These are phyloP conservation scores for Malassezia dermatis DNA, from an alignment of 1,284 basidiomycete genomes.

Conservation along the genomic window DNA sequence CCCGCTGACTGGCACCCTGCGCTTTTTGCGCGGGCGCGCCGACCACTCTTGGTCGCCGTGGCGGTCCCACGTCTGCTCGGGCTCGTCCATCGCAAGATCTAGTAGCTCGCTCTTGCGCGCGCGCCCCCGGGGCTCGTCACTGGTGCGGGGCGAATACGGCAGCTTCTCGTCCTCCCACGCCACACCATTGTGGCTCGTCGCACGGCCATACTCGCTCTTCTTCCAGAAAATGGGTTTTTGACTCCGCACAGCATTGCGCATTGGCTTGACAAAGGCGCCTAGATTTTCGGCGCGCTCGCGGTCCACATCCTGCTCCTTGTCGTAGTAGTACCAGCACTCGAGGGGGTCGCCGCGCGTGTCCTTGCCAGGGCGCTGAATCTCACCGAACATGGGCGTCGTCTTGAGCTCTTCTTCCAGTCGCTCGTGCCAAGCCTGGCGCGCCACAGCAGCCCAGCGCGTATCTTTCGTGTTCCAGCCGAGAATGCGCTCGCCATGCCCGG, in stretches of 20 bases:
- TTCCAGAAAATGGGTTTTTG: conserved; percentile 47
- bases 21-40: conserved; percentile 2
- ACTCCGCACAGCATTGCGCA: conserved; percentile 41
- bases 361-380: conserved; percentile 42
- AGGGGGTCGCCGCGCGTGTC: conserved; percentile 42
- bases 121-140: background rate
- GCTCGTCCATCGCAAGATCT: background rate
- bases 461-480: conserved; percentile 20
- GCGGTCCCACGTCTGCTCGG: conserved; percentile 5
- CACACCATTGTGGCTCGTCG: conserved; percentile 8
- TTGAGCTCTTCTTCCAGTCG: conserved; percentile 36
- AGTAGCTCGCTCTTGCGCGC: background rate
- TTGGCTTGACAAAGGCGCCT: conserved; percentile 43
- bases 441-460: conserved; percentile 24
- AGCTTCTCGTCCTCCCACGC: conserved; percentile 7
- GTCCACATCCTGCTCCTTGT: conserved; percentile 40
- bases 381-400: conserved; percentile 37
- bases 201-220: conserved; percentile 29
- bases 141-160: conserved; percentile 13
- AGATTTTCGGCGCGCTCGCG: conserved; percentile 39
- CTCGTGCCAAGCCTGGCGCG: conserved; percentile 42
- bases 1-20: background rate
- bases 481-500: conserved; percentile 25
- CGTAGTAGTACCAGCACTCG: conserved; percentile 47
- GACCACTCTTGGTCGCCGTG: conserved; percentile 2